Conservation (phyloP, 2,329 filamentous ascomycete species). For the Rhinocladiella similis region DNA sequence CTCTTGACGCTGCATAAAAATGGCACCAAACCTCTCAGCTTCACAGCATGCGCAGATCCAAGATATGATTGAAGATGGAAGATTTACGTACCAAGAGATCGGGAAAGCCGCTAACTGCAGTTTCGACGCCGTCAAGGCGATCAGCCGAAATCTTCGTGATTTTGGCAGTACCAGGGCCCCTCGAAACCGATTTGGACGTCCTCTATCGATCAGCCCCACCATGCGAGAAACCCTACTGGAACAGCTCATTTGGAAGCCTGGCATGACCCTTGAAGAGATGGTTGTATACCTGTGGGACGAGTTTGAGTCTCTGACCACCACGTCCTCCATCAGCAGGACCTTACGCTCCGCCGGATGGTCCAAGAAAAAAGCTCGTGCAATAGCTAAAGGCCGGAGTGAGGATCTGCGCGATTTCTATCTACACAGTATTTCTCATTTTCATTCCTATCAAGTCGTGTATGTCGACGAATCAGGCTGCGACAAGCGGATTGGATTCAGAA, state of each 20-base stretch:
- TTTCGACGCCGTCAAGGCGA: constrained; percentile 26
- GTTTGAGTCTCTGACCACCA: constrained; percentile 27
- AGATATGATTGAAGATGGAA: constrained; percentile 30
- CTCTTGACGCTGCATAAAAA: not conserved
- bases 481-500: constrained; percentile 36
- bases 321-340: constrained; percentile 30
- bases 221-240: constrained; percentile 34
- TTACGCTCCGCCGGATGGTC: constrained; percentile 32
- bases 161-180: constrained; percentile 22
- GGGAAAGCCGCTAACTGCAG: constrained; percentile 29
- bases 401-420: constrained; percentile 38
- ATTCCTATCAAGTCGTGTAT: constrained; percentile 38
- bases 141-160: constrained; percentile 16
- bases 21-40: constrained; percentile 12
- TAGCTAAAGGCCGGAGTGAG: constrained; percentile 34
- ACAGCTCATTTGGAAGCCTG: constrained; percentile 33
- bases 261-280: constrained; percentile 33
- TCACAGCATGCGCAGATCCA: constrained; percentile 19
- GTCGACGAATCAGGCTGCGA: constrained; percentile 42
- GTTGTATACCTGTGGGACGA: constrained; percentile 32
- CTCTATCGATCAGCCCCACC: not conserved
- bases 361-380: constrained; percentile 34
- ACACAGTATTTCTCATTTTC: constrained; percentile 15
- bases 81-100: constrained; percentile 23
- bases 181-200: not conserved